Evolutionary conservation across 1,139 yeast species (phyloP).

Genomic region (Blastobotrys niveus): DNA sequence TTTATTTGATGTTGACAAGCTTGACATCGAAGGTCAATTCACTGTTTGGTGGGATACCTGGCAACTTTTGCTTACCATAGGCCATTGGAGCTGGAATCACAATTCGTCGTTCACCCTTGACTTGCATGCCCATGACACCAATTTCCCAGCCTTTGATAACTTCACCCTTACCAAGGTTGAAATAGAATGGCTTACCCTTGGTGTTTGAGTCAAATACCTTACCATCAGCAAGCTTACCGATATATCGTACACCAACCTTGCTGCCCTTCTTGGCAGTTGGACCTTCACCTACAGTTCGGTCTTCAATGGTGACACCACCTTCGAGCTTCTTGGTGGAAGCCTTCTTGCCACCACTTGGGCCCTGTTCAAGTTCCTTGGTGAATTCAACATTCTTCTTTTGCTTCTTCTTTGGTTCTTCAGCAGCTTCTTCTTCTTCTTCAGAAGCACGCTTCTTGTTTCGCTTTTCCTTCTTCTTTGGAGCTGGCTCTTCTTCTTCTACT

Average conservation of each 20-base stretch:
- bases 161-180: constrained; percentile 93
- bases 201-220: constrained; percentile 96
- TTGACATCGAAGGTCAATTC: constrained; percentile 94
- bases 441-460: constrained; percentile 38
- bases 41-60: constrained; percentile 96
- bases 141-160: constrained; percentile 98
- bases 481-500: constrained; percentile 45
- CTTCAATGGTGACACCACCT: constrained; percentile 93
- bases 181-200: constrained; percentile 89
- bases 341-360: constrained; percentile 50
- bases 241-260: constrained; percentile 93
- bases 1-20: constrained; percentile 78
- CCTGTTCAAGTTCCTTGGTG: constrained; percentile 86
- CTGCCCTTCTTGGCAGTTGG: constrained; percentile 81
- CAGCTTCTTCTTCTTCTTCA: constrained; percentile 34
- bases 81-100: constrained; percentile 95
- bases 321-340: constrained; percentile 64
- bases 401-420: constrained; percentile 29
- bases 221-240: constrained; percentile 95
- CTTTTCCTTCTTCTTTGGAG: constrained; percentile 43
- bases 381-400: constrained; percentile 62
- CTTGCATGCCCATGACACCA: constrained; percentile 98
- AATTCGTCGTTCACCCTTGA: constrained; percentile 98
- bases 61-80: constrained; percentile 87
- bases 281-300: constrained; percentile 84